A percentile compares a stretch with the other conserved stretches of the same genome.
phyloP scores from a whole-genome alignment of 208 protist species.

The Phytomonas francai region DNA sequence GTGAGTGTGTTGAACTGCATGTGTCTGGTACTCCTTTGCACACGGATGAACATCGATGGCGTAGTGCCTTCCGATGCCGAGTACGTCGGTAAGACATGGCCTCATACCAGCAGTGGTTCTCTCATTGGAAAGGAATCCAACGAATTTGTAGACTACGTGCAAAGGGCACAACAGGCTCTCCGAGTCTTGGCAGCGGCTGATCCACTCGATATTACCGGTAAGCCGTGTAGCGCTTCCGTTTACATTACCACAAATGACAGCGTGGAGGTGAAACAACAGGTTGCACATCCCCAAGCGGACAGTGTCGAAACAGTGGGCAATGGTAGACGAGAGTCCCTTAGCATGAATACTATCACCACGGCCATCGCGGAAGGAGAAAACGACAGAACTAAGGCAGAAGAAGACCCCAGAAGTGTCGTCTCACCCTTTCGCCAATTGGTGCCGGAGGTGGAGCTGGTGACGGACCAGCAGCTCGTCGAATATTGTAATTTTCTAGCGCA shows the following conservation, averaged over 20 bases:
- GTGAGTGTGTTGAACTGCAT: not conserved
- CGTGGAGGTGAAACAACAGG: not conserved
- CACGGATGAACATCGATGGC: not conserved
- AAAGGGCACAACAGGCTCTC: not conserved
- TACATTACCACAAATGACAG: not conserved
- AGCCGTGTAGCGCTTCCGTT: not conserved
- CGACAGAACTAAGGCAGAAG: not conserved
- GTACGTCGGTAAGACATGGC: not conserved
- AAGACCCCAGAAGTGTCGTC: not conserved
- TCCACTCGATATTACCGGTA: not conserved
- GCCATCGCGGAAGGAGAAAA: not conserved
- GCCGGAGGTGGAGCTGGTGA: slow-evolving; percentile 10
- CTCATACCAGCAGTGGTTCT: not conserved
- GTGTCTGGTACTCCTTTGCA: not conserved
- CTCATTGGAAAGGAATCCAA: not conserved
- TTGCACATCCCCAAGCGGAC: not conserved
- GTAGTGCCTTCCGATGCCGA: not conserved
- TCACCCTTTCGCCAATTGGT: not conserved
- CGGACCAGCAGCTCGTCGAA: slow-evolving; percentile 63
- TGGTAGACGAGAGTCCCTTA: not conserved
- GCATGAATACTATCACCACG: not conserved
- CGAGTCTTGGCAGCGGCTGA: not conserved
- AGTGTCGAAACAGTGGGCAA: not conserved
- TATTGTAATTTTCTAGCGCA: slow-evolving; percentile 50
- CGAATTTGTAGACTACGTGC: not conserved